Evolutionary conservation across 257 asterid species (phyloP), one percentile per base, ranked within the genome.

Genomic region (Euphrasia confusa): DNA sequence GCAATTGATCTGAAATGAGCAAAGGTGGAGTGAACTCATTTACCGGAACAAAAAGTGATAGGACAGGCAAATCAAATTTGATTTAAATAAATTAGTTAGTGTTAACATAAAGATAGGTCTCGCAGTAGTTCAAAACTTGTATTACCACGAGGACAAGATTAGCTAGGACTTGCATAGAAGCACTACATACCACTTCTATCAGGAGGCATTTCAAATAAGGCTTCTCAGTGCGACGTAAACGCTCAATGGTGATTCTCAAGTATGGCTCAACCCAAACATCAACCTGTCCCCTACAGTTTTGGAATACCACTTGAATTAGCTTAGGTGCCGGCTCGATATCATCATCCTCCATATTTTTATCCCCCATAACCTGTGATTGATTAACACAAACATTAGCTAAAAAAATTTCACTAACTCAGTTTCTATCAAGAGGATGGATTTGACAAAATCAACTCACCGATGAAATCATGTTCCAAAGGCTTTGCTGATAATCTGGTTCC

Each of bases 251-350:
- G 60, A 89, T 73, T 71, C 92, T 76, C 55, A 93, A 64, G 75
- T 93, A 93, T 57, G 95, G 97, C 79, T 93, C 99, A 65, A 87
- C 85, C 99, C 97, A 93, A 28, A 81, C 96, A 80, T 93, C 99
- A 35, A 89, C 97, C 74, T 83, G 94, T 47, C 97, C 97, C 74
- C 78, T 79, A 83, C 99, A 93, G 78, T 93, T 85, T 68, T 93
- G 90, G 67, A 93, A 89, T 39, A 93, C 72, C 53, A 93, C 99
- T 77, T 87, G 94, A 54, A 93, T 87, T 67, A 93, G 96, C 87
- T 93, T 87, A 45, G 99, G 99, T 55, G 99, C 99, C 0, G 99
- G 83, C 78, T 87, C 97, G 77, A 93, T 89, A 71, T 93, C 99
- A 66, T 86, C 80, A 79, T 93, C 99, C 73, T 93, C 99, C 68